These are phyloP conservation scores for Immersiella caudata DNA, from an alignment of 495 filamentous ascomycete genomes.

Conservation along the genomic window DNA sequence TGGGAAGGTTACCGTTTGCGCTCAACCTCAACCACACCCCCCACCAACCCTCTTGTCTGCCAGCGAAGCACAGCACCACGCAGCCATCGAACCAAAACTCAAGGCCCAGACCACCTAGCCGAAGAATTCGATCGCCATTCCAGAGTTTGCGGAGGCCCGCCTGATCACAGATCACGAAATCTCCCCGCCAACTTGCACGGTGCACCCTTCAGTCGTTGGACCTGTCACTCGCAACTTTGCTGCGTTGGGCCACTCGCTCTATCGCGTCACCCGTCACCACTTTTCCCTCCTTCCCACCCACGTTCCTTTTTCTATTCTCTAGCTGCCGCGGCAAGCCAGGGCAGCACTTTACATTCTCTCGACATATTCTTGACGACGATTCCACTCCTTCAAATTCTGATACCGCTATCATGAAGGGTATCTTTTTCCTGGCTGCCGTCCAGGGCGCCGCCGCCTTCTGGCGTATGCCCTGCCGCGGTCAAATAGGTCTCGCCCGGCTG, in stretches of 20 bases:
- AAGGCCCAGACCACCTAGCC: not conserved
- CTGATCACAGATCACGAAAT: not conserved
- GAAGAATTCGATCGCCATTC: not conserved
- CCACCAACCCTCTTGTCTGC: not conserved
- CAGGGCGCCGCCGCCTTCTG: conserved; percentile 69
- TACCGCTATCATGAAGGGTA: conserved; percentile 36
- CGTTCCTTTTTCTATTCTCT: not conserved
- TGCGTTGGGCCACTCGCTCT: not conserved
- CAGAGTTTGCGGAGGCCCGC: not conserved
- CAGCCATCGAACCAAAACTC: not conserved
- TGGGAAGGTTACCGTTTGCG: not conserved
- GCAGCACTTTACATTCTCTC: not conserved
- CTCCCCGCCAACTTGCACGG: not conserved
- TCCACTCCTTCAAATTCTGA: conserved; percentile 8
- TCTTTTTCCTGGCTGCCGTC: conserved; percentile 32
- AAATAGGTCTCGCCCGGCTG: conserved; percentile 64
- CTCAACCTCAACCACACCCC: not conserved
- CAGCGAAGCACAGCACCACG: not conserved
- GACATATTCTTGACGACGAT: conserved; percentile 7
- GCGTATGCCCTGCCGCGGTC: conserved; percentile 80
- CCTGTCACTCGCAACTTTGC: not conserved
- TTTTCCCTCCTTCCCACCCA: not conserved
- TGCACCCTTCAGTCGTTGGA: not conserved
- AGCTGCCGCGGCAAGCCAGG: not conserved
- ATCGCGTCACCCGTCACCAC: not conserved